Evolutionary conservation across 352 stramenopile genomes (phyloP).

Genomic region (Phytophthora sp.): DNA sequence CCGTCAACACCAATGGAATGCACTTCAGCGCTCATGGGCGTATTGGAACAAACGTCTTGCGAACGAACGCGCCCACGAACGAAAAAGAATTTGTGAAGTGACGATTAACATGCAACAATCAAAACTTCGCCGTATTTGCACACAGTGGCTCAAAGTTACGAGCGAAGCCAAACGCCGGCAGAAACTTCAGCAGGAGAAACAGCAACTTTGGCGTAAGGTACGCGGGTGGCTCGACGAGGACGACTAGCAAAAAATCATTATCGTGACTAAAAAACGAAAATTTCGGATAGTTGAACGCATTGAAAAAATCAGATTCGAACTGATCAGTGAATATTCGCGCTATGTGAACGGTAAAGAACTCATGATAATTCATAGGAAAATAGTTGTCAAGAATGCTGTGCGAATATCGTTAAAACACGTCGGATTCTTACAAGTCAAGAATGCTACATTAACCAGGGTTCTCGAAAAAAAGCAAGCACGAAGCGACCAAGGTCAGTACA

Average conservation of each 20-base stretch:
- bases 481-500: too few relatives aligned
- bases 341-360: too few relatives aligned
- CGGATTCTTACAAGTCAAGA: too few relatives aligned
- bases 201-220: conserved; percentile 66
- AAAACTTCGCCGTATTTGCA: conserved; percentile 33
- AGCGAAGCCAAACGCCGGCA: conserved; percentile 35
- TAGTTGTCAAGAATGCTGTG: too few relatives aligned
- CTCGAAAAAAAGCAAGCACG: too few relatives aligned
- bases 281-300: too few relatives aligned
- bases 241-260: background rate
- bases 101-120: conserved; percentile 9
- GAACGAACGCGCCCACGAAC: conserved; percentile 18
- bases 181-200: conserved; percentile 53
- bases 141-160: conserved; percentile 38
- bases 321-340: too few relatives aligned
- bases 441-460: too few relatives aligned
- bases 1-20: conserved; percentile 46
- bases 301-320: too few relatives aligned
- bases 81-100: conserved; percentile 10
- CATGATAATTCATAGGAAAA: too few relatives aligned
- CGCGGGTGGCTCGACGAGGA: conserved; percentile 64
- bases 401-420: too few relatives aligned
- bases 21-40: conserved; percentile 30
- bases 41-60: conserved; percentile 35
- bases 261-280: background rate